These are phyloP conservation scores for Crithidia sp. DNA, from an alignment of 208 protist genomes.

Conservation along the genomic window DNA sequence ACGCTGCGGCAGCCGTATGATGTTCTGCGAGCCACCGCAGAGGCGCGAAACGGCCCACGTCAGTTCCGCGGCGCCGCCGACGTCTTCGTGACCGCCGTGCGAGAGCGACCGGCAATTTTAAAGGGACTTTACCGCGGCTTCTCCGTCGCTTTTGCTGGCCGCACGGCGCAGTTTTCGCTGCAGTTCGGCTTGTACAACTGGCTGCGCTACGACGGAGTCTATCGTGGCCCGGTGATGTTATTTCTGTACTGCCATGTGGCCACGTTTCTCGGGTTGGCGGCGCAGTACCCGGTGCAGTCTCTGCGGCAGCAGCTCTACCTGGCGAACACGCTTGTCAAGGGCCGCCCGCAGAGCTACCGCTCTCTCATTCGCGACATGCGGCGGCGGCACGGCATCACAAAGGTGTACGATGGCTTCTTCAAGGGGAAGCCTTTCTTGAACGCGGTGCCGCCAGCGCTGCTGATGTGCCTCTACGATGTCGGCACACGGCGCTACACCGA, in stretches of 20 bases:
- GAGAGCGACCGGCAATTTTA: slow-evolving; percentile 60
- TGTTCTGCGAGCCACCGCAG: slow-evolving; percentile 75
- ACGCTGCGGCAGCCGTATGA: slow-evolving; percentile 75
- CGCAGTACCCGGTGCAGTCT: slow-evolving; percentile 77
- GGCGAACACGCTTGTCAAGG: slow-evolving; percentile 42
- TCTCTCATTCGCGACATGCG: slow-evolving; percentile 66
- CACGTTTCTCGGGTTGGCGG: slow-evolving; percentile 46
- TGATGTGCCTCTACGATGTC: slow-evolving; percentile 73
- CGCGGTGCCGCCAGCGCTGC: slow-evolving; percentile 68
- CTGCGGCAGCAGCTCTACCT: slow-evolving; percentile 67
- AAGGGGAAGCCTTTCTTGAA: slow-evolving; percentile 61
- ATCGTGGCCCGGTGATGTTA: slow-evolving; percentile 56
- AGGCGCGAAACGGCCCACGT: slow-evolving; percentile 38
- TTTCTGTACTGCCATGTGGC: slow-evolving; percentile 82
- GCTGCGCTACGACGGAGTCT: slow-evolving; percentile 73
- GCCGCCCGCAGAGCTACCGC: slow-evolving; percentile 52
- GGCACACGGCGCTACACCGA: slow-evolving; percentile 68
- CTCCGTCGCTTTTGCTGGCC: slow-evolving; percentile 31
- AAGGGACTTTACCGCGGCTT: slow-evolving; percentile 67
- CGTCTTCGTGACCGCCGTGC: slow-evolving; percentile 65
- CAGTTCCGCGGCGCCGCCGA: slow-evolving; percentile 59
- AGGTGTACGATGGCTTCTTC: slow-evolving; percentile 89
- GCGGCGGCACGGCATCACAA: slow-evolving; percentile 69
- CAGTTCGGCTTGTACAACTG: slow-evolving; percentile 86
- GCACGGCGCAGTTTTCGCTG: slow-evolving; percentile 47